phyloP scores from a whole-genome alignment of 2,329 filamentous ascomycete species.

The Arthrobotrys sinensis region DNA sequence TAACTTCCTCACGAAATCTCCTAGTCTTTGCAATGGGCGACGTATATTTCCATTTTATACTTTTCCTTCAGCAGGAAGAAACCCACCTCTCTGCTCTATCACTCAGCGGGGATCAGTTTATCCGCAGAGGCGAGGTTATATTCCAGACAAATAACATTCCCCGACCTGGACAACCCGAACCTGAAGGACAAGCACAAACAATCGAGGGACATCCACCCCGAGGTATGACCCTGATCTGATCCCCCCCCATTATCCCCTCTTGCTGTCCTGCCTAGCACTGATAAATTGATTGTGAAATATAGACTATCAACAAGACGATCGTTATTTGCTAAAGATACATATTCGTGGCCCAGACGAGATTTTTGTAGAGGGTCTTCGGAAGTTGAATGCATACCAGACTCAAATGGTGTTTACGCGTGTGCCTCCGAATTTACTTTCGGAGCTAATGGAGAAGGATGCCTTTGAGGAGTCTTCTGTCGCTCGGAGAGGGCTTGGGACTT shows the following conservation, averaged over 20 bases:
- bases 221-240: not conserved
- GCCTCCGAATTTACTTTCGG: constrained; percentile 17
- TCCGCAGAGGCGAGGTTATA: constrained; percentile 24
- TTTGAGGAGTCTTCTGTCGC: constrained; percentile 10
- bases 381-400: not conserved
- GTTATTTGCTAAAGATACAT: not conserved
- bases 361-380: not conserved
- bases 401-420: not conserved
- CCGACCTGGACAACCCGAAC: not conserved
- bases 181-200: not conserved
- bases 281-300: not conserved
- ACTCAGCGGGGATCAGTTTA: constrained; percentile 6
- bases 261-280: no score
- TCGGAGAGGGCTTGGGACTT: constrained; percentile 7
- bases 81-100: constrained; percentile 9
- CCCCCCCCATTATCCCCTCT: not conserved
- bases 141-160: constrained; percentile 10
- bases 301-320: constrained; percentile 11
- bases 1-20: not conserved
- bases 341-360: not conserved
- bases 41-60: constrained; percentile 16
- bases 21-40: constrained; percentile 5
- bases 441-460: constrained; percentile 17
- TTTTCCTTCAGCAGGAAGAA: constrained; percentile 19
- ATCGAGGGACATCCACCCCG: constrained; percentile 10